Conservation (phyloP, 768 basidiomycete genomes). For the Lentinula guzmanii region DNA sequence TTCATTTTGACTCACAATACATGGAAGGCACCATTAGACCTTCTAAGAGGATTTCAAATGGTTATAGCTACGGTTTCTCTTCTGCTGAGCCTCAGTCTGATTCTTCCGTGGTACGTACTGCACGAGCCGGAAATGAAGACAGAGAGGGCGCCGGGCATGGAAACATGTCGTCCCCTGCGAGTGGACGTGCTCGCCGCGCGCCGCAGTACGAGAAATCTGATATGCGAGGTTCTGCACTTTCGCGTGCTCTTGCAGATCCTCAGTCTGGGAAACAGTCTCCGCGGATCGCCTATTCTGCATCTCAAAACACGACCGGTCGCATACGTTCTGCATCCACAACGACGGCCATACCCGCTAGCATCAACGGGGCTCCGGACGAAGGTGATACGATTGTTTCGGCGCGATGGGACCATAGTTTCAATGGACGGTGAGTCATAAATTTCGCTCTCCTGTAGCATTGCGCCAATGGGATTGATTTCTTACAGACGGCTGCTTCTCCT, state of each 20-base stretch:
- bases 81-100: background rate
- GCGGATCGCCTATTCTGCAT: background rate
- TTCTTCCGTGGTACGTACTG: background rate
- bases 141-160: background rate
- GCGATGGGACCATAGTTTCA: constrained; percentile 31
- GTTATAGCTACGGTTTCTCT: constrained; percentile 10
- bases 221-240: background rate
- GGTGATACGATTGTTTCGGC: constrained; percentile 38
- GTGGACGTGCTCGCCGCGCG: background rate
- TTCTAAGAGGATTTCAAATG: background rate
- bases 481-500: constrained; percentile 44
- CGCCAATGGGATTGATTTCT: background rate
- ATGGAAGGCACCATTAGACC: constrained; percentile 6
- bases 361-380: constrained; percentile 9
- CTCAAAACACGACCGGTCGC: background rate
- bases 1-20: background rate
- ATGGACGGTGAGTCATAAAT: constrained; percentile 6
- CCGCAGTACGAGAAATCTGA: background rate
- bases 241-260: background rate
- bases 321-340: constrained; percentile 2
- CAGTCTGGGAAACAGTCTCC: background rate
- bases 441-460: constrained; percentile 12
- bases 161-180: background rate
- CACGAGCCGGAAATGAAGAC: background rate
- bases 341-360: constrained; percentile 20